Evolutionary conservation across 2,329 filamentous ascomycete genomes (phyloP).

Genomic region (Shiraia sp.): DNA sequence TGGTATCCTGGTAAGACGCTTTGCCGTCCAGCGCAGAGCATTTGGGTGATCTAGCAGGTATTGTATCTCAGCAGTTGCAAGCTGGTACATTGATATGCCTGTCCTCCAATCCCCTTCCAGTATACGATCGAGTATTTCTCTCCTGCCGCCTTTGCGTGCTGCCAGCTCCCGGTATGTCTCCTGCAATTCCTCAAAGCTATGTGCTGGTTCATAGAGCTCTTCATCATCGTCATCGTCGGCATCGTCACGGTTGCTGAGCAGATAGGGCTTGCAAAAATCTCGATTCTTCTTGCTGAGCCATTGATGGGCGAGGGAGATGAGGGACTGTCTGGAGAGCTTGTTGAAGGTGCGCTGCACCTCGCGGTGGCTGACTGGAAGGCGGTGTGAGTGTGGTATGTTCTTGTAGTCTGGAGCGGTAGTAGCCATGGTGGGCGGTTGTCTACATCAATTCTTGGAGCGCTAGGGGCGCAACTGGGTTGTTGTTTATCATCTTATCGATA

Average conservation of each 20-base stretch:
- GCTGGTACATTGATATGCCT: slow-evolving; percentile 58
- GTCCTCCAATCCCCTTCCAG: slow-evolving; percentile 61
- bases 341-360: slow-evolving; percentile 68
- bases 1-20: slow-evolving; percentile 49
- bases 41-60: slow-evolving; percentile 58
- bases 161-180: slow-evolving; percentile 50
- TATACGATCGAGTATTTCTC: slow-evolving; percentile 60
- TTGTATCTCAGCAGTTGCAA: slow-evolving; percentile 59
- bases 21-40: slow-evolving; percentile 57
- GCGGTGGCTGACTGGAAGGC: slow-evolving; percentile 67
- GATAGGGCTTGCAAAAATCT: slow-evolving; percentile 62
- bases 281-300: slow-evolving; percentile 75
- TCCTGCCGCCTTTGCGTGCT: slow-evolving; percentile 54
- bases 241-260: slow-evolving; percentile 49
- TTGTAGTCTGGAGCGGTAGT: slow-evolving; percentile 69
- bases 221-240: slow-evolving; percentile 53
- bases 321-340: slow-evolving; percentile 71
- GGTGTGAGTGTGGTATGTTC: slow-evolving; percentile 71
- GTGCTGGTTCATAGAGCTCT: slow-evolving; percentile 70
- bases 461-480: slow-evolving; percentile 14
- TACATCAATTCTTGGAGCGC: slow-evolving; percentile 32
- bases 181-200: slow-evolving; percentile 67
- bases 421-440: slow-evolving; percentile 45
- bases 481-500: slow-evolving; percentile 33
- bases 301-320: slow-evolving; percentile 72